Conservation (phyloP, 345 rosid genomes). For the Gossypium anomalum region DNA sequence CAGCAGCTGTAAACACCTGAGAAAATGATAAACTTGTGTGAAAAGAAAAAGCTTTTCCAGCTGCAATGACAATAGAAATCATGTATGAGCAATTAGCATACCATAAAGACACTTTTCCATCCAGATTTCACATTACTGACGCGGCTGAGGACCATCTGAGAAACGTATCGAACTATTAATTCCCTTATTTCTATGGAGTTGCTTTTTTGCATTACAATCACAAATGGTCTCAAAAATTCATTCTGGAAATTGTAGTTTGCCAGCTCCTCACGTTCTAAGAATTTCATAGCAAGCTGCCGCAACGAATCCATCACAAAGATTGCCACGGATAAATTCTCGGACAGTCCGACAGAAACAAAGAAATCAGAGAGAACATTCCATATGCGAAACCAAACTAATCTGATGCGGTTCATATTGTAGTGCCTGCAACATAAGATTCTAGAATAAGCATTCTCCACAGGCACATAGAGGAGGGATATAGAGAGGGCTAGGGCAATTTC, state of each 20-base stretch:
- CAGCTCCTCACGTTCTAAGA: constrained; percentile 95
- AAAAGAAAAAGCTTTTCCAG: constrained; percentile 12
- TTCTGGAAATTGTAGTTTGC: constrained; percentile 98
- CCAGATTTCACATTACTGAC: constrained; percentile 95
- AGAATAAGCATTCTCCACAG: not conserved
- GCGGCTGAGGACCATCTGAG: constrained; percentile 97
- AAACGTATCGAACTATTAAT: constrained; percentile 86
- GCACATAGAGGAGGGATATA: not conserved
- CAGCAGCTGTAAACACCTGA: constrained; percentile 85
- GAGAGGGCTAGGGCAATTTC: not conserved
- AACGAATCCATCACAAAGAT: constrained; percentile 98
- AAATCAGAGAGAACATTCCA: constrained; percentile 96
- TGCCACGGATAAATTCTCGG: constrained; percentile 94
- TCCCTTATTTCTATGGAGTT: constrained; percentile 84
- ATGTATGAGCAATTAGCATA: constrained; percentile 27
- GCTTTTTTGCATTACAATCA: constrained; percentile 94
- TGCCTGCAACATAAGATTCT: constrained; percentile 52
- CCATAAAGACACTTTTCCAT: constrained; percentile 97
- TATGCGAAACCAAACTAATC: constrained; percentile 95
- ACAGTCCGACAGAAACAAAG: constrained; percentile 95
- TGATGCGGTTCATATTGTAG: constrained; percentile 96
- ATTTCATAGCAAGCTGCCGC: constrained; percentile 96
- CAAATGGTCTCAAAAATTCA: constrained; percentile 93
- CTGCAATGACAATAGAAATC: constrained; percentile 9
- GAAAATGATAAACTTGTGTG: constrained; percentile 18